Conservation (phyloP, 768 basidiomycete genomes). For the Boletus insuetus region DNA sequence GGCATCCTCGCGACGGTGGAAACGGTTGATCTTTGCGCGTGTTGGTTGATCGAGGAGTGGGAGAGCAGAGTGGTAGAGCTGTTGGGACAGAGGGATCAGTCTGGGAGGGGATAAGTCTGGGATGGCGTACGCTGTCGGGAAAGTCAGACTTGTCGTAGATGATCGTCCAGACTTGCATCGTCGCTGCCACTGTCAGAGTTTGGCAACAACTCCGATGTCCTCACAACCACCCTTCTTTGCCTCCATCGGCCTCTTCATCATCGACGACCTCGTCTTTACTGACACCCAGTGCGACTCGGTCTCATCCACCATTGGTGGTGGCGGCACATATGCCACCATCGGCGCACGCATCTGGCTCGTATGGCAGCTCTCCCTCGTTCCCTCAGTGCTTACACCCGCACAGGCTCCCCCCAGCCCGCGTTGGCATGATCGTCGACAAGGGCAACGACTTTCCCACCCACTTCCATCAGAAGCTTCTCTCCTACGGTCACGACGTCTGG, state of each 20-base stretch:
- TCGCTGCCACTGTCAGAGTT: slow-evolving; percentile 12
- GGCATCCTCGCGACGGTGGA: slow-evolving; percentile 70
- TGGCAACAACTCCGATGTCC: slow-evolving; percentile 19
- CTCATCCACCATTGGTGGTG: slow-evolving; percentile 68
- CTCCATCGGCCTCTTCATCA: slow-evolving; percentile 88
- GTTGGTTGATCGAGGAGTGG: slow-evolving; percentile 56
- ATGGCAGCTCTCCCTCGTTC: background rate
- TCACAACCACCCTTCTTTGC: slow-evolving; percentile 41
- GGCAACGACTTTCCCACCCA: slow-evolving; percentile 70
- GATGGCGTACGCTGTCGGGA: slow-evolving; percentile 35
- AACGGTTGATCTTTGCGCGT: slow-evolving; percentile 55
- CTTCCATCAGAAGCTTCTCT: slow-evolving; percentile 52
- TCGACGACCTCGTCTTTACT: slow-evolving; percentile 62
- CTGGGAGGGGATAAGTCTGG: background rate
- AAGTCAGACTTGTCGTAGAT: slow-evolving; percentile 35
- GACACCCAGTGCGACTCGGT: slow-evolving; percentile 23
- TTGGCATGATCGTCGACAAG: slow-evolving; percentile 85
- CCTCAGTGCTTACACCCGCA: background rate
- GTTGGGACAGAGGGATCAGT: background rate
- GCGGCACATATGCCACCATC: slow-evolving; percentile 78
- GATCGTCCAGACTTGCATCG: slow-evolving; percentile 45
- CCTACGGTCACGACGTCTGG: slow-evolving; percentile 78
- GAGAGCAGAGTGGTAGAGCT: slow-evolving; percentile 67
- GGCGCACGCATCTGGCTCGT: slow-evolving; percentile 78
- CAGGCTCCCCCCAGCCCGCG: slow-evolving; percentile 61